Evolutionary conservation across 148 eudicot genomes (phyloP), one percentile per base, ranked within the genome.

Genomic region (Suaeda aralocaspica): DNA sequence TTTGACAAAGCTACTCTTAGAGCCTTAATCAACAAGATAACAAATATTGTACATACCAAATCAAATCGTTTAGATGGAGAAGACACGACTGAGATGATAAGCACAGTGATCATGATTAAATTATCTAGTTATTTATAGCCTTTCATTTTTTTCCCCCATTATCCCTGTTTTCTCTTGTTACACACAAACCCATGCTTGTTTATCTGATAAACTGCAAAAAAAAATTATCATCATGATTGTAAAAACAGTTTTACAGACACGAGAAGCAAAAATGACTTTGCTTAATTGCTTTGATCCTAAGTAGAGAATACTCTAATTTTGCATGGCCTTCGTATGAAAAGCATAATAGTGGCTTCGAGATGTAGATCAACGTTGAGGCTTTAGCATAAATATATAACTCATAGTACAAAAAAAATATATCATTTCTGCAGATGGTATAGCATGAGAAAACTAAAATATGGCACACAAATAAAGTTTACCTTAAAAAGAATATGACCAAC

Each of bases 1-100:
- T 85, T 64, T 73, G 70, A 73, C 29, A 25, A 59, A 49, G 59
- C 41, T 30, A 31, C 31, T 50, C 62, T 65, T 25, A 67, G 57
- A 68, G 49, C 21, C 51, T 28, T 18, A 24, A 69, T 2, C 25
- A 44, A 15, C 66, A 36, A 59, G 21, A 64, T 44, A 26, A 42
- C 25, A 42, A 30, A 69, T 31, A 49, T 10, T 33, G 66, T 7
- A 41, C 16, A 29, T 7, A 3, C 39, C 3, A 34, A 46, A 9
- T 31, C 15, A 2, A 44, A 57, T 29, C 18, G 24, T 24, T 24
- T 41, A 22, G 24, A 50, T 6, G 15, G 28, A 68, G n/a, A n/a
- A n/a, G 34, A 41, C 19, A 9, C 46, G 62, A 13, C 30, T 33
- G 25, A 58, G 58, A 76, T 55, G 26, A 64, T 7, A n/a, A 22